Base-by-base conservation (phyloP, 2,329 filamentous ascomycete genomes). In the Alternaria gansuensis region DNA sequence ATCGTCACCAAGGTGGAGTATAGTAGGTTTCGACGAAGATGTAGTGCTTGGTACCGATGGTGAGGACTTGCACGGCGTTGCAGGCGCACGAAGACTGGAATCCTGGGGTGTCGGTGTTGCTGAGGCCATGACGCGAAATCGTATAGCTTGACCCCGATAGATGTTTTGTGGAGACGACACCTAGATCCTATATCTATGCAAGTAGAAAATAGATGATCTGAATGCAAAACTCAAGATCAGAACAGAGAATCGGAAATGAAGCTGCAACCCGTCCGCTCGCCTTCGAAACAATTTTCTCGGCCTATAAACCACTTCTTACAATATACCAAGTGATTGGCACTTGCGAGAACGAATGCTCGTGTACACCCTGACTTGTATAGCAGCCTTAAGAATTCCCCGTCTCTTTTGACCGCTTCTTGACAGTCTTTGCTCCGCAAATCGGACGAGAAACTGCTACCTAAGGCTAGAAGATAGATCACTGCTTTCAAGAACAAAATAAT, bases 1-100 rank as follows among this genome's bases (percentile, higher is more conserved):
- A 51, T 80, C 77, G 49, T 80, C 79, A 53, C 80, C 80, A 39
- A 80, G 77, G 55, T 82, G 80, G 2, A 82, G 72, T 17, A 82
- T 69, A 5, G 73, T 75, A 4, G 78, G 77, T 61, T 78, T 48
- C 78, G 13, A 50, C 33, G 48, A 26, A 2, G 64, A 41, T 2
- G 36, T n/a, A 33, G 29, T 21, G 49, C 36, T 26, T 10, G 56
- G 29, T 44, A 28, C 4, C n/a, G 23, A 46, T 21, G 2, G 40
- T 3, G 17, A 48, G 49, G 44, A 17, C 21, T 41, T 48, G 21
- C 51, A 21, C 11, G 54, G 50, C 2, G 52, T 33, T 23, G 65
- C 51, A 26, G 66, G 66, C 2, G 65, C 23, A 4, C 29, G 44
- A 14, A 71, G 65, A 6, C 69, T 69, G 0, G 70, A 61, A 43